Percentiles rank a stretch among this genome's conserved stretches.
Evolutionary conservation across 2,329 filamentous ascomycete genomes (phyloP).

Genomic region (Calonectria pteridis): DNA sequence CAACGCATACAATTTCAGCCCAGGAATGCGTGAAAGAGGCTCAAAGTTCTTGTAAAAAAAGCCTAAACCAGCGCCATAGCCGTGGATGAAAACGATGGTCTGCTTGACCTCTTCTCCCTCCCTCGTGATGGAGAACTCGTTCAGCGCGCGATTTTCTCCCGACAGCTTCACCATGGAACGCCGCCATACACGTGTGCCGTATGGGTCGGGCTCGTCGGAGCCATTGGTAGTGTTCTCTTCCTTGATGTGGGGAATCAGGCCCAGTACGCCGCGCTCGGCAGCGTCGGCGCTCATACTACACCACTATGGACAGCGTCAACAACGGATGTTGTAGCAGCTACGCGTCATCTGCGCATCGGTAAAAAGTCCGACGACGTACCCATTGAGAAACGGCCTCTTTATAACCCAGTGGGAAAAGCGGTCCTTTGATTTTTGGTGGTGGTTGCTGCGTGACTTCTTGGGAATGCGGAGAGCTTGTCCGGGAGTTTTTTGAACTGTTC

Average conservation of each 20-base stretch:
- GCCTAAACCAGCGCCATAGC: constrained; percentile 94
- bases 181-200: constrained; percentile 87
- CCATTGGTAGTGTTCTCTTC: constrained; percentile 68
- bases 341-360: neutral
- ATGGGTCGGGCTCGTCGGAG: constrained; percentile 75
- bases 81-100: constrained; percentile 94
- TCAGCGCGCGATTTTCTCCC: constrained; percentile 88
- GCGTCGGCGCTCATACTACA: constrained; percentile 82
- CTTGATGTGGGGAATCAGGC: constrained; percentile 85
- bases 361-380: constrained; percentile 66
- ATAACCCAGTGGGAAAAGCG: constrained; percentile 84
- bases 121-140: constrained; percentile 92
- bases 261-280: constrained; percentile 90
- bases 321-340: neutral
- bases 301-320: constrained; percentile 72
- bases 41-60: constrained; percentile 99
- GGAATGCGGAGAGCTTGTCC: neutral
- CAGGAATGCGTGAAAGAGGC: constrained; percentile 79
- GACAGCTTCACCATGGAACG: constrained; percentile 86
- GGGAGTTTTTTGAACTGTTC: neutral
- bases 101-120: constrained; percentile 83
- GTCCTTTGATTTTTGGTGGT: constrained; percentile 26
- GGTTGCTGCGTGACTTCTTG: neutral
- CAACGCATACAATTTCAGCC: constrained; percentile 95
- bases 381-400: constrained; percentile 94